Evolutionary conservation across 1,284 basidiomycete species (phyloP), one percentile per base, ranked within the genome.

Genomic region (Cryptococcus sp.): DNA sequence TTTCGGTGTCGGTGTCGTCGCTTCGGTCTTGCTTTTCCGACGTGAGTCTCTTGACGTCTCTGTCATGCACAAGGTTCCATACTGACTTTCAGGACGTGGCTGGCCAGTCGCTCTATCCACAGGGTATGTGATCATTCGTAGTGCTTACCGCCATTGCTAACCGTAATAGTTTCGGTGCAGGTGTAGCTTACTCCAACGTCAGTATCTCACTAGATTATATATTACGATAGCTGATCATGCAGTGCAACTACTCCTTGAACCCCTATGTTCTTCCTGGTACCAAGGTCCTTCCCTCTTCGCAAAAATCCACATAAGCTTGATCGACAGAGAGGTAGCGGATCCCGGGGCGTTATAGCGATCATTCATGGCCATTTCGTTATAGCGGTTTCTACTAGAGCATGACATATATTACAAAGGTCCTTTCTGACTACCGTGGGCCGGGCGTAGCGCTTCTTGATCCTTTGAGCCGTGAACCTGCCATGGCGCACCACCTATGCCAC

Each of bases 191-290:
- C 76, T 90, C 72, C 40, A 76, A 76, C 62, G 73, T 74, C 41
- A 59, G 72, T 59, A 22, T 41, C 19, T 10, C 14, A 7, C 11
- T 41, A 19, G 39, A 21, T 9, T 41, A 10, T 34, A 34, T 34
- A 16, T 34, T 34, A 34, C 32, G 9, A 9, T 9, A 9, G 32
- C 32, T 9, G 32, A 34, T 9, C 39, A 41, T 42, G 43, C 57
- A 97, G 82, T 97, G 92, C 78, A 91, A 97, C 79, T 86, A 90
- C 60, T 88, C 88, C 21, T 94, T 97, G 82, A 94, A 94, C 79
- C 89, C 91, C 18, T 87, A 92, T 56, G 84, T 91, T 66, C 84
- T 94, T 70, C 87, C 91, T 36, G 92, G 92, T 60, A 90, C 88
- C 54, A 85, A 89, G 62, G 82, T 96, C 63, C 76, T 79, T 48